These are phyloP conservation scores for Aspergillus brasiliensis DNA, from an alignment of 2,329 filamentous ascomycete species.

Conservation along the genomic window DNA sequence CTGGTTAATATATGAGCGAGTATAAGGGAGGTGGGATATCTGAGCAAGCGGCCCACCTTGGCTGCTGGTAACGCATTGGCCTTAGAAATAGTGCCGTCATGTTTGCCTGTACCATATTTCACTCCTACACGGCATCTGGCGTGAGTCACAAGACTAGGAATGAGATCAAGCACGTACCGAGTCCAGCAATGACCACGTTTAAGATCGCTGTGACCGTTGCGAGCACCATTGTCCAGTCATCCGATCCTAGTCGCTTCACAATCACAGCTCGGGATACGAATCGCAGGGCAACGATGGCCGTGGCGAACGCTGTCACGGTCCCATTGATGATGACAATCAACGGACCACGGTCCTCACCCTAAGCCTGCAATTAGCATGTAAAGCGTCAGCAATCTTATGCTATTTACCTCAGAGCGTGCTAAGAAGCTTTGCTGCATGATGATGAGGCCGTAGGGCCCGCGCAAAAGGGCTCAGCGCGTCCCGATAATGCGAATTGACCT, in stretches of 20 bases:
- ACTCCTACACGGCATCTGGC: not conserved
- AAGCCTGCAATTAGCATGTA: not conserved
- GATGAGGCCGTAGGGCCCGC: not conserved
- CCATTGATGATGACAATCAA: not conserved
- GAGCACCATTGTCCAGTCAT: not conserved
- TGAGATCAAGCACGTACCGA: not conserved
- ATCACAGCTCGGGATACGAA: not conserved
- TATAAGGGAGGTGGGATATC: too few relatives aligned
- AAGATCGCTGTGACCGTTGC: not conserved
- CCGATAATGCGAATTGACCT: not conserved
- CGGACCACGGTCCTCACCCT: not conserved
- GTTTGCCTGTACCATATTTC: not conserved
- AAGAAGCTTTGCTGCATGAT: not conserved
- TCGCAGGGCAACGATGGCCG: not conserved
- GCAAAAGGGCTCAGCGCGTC: not conserved
- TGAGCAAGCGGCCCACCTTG: not conserved
- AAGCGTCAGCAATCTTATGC: not conserved
- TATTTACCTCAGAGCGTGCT: not conserved
- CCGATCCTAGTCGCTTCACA: not conserved
- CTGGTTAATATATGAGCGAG: not conserved
- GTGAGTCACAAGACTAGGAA: not conserved
- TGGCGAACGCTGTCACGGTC: not conserved
- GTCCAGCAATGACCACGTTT: not conserved
- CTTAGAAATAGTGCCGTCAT: not conserved
- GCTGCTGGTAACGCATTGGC: not conserved